Conservation (phyloP, 2,329 filamentous ascomycete genomes). For the Metarhizium anisopliae region DNA sequence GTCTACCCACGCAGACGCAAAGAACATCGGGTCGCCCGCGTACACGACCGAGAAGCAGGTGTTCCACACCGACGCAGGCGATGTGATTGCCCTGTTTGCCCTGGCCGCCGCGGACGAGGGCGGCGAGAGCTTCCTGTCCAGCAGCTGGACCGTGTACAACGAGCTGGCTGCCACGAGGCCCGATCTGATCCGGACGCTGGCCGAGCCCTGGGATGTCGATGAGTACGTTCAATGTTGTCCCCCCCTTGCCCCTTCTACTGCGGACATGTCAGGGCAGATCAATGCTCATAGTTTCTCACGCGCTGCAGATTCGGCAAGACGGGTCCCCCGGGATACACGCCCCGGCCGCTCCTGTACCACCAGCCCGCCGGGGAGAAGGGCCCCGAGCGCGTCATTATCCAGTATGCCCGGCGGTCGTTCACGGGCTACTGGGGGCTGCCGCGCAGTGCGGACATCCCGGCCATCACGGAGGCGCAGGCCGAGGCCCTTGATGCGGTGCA, state of each 20-base stretch:
- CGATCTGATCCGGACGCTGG: too few relatives aligned
- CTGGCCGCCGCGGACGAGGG: constrained; percentile 43
- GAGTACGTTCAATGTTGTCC: too few relatives aligned
- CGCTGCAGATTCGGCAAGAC: too few relatives aligned
- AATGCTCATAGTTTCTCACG: too few relatives aligned
- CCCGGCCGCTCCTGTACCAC: constrained; percentile 40
- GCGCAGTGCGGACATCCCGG: constrained; percentile 43
- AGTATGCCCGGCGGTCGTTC: constrained; percentile 51
- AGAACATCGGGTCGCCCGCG: constrained; percentile 45
- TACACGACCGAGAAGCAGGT: constrained; percentile 33
- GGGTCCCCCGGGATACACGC: too few relatives aligned
- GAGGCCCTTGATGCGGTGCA: constrained; percentile 44
- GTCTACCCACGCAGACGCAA: constrained; percentile 13
- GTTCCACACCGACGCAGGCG: constrained; percentile 35
- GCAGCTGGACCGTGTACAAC: constrained; percentile 32
- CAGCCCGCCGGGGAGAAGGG: constrained; percentile 34
- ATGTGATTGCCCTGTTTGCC: constrained; percentile 50
- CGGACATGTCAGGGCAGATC: too few relatives aligned
- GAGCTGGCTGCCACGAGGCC: too few relatives aligned
- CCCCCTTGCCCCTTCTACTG: too few relatives aligned
- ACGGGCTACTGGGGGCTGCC: constrained; percentile 48
- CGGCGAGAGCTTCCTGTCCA: constrained; percentile 48
- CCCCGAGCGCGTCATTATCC: constrained; percentile 47
- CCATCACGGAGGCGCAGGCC: constrained; percentile 43
- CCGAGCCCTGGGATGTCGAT: too few relatives aligned